Base-by-base conservation (phyloP, 768 basidiomycete genomes). In the Calocera cornea region DNA sequence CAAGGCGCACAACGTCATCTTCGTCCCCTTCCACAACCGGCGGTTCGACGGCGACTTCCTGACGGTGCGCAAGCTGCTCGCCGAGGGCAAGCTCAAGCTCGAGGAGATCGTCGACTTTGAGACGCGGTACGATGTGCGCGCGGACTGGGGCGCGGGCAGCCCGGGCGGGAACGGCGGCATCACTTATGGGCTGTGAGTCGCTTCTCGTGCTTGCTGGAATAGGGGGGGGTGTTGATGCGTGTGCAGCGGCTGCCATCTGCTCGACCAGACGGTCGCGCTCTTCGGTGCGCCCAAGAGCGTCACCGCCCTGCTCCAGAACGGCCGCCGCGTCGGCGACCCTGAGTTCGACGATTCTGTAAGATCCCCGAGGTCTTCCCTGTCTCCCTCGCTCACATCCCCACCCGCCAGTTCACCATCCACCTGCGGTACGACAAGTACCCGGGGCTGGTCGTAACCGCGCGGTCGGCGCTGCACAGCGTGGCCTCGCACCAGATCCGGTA, bases 1-100 rank as follows among this genome's bases (percentile, higher is more conserved):
- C 34, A 49, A 66, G 19, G 27, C 16, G 1, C 66, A 69, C 19
- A 44, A 47, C 14, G 24, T 68, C 34, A 50, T 69, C 19, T 64
- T 71, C 36, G 68, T 69, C 0, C 66, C 67, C 17, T 71, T 64
- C 67, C 70, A 71, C 31, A 71, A 71, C 67, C 31, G 70, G 27
- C 65, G 70, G 27, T 71, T 67, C 54, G 70, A 71, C 49, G 38
- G 65, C 34, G 68, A 66, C n/a, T 66, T 66, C 33, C 31, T 41
- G 40, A 66, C 65, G 7, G 40, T 66, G 17, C n/a, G 44, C 24
- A 24, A 22, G 40, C 33, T 66, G 12, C 10, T 66, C 27, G 29
- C 36, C 22, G 27, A 29, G 40, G 41, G 41, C 41, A 66, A 66
- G 41, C 36, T 66, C 22, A 19, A 38, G 14, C 34, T 34, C 11